phyloP scores from a whole-genome alignment of 1,284 basidiomycete species.

The Rhodotorula sp. region DNA sequence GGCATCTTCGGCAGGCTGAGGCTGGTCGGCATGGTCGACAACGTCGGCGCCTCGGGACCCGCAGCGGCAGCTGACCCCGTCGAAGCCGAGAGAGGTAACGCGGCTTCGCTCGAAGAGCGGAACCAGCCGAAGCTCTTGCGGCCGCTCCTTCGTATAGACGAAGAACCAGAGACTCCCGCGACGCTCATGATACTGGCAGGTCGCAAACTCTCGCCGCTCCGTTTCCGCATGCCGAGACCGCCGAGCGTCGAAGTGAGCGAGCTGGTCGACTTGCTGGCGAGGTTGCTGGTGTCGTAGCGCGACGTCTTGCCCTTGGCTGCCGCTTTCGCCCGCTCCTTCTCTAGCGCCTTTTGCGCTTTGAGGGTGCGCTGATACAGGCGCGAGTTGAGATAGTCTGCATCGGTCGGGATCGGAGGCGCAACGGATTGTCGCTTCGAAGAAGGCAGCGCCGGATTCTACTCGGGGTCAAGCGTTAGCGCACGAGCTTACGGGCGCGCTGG shows the following conservation, averaged over 20 bases:
- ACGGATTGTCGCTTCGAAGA: conserved; percentile 1
- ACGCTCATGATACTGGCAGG: conserved; percentile 27
- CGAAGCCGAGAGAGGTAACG: conserved; percentile 13
- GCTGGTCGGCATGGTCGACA: neutral
- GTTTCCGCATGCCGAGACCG: neutral
- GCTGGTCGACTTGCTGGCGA: conserved; percentile 16
- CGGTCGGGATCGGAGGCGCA: conserved; percentile 19
- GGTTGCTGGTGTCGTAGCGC: conserved; percentile 17
- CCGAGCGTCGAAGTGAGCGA: conserved; percentile 12
- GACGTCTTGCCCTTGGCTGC: conserved; percentile 33
- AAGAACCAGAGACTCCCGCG: conserved; percentile 19
- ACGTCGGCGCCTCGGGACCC: neutral
- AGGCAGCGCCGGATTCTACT: neutral
- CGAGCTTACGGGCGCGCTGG: no score
- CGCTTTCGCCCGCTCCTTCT: conserved; percentile 39
- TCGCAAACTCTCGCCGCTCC: conserved; percentile 17
- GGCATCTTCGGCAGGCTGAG: conserved; percentile 2
- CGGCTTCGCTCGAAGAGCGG: conserved; percentile 30
- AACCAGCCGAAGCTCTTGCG: conserved; percentile 37
- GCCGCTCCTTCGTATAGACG: conserved; percentile 12
- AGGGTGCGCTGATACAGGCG: conserved; percentile 38
- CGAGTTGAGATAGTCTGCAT: conserved; percentile 36
- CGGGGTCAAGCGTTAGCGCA: neutral
- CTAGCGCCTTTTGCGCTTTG: conserved; percentile 40
- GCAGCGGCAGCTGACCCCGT: neutral